A percentile compares a stretch with the other conserved stretches of the same genome.
Evolutionary conservation across 768 basidiomycete species (phyloP).

Genomic region (Serendipita vermifera): DNA sequence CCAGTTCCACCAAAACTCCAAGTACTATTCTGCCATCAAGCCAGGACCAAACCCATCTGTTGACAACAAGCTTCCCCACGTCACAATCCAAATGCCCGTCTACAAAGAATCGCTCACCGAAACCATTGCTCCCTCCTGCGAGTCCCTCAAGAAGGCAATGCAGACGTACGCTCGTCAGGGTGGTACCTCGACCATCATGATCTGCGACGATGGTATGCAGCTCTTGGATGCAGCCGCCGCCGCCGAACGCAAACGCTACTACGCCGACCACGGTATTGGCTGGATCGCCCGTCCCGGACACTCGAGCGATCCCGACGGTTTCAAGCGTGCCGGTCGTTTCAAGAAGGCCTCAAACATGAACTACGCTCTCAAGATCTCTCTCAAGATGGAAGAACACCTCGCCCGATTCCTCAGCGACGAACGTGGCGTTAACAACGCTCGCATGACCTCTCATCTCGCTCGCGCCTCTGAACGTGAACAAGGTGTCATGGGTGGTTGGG

Average conservation of each 20-base stretch:
- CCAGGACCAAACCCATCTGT: slow-evolving; percentile 27
- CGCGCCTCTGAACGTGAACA: not conserved
- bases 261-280: slow-evolving; percentile 44
- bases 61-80: slow-evolving; percentile 35
- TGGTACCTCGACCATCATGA: slow-evolving; percentile 43
- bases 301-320: slow-evolving; percentile 22
- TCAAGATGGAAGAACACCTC: slow-evolving; percentile 29
- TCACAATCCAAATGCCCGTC: slow-evolving; percentile 45
- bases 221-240: slow-evolving; percentile 33
- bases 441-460: not conserved
- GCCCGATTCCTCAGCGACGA: slow-evolving; percentile 20
- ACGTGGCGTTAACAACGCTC: slow-evolving; percentile 8
- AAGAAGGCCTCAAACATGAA: slow-evolving; percentile 40
- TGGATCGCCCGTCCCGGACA: slow-evolving; percentile 50
- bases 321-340: slow-evolving; percentile 22
- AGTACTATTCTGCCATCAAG: slow-evolving; percentile 37
- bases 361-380: slow-evolving; percentile 30
- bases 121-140: slow-evolving; percentile 39
- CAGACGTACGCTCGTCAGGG: slow-evolving; percentile 54
- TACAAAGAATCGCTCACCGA: slow-evolving; percentile 43
- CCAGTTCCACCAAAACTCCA: slow-evolving; percentile 39
- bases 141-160: slow-evolving; percentile 47
- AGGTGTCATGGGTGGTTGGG: slow-evolving; percentile 35
- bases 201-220: slow-evolving; percentile 53
- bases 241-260: slow-evolving; percentile 37